A percentile compares a stretch with the other conserved stretches of the same genome.
Evolutionary conservation across 208 protist genomes (phyloP).

Genomic region (Trypanosoma conorhini): DNA sequence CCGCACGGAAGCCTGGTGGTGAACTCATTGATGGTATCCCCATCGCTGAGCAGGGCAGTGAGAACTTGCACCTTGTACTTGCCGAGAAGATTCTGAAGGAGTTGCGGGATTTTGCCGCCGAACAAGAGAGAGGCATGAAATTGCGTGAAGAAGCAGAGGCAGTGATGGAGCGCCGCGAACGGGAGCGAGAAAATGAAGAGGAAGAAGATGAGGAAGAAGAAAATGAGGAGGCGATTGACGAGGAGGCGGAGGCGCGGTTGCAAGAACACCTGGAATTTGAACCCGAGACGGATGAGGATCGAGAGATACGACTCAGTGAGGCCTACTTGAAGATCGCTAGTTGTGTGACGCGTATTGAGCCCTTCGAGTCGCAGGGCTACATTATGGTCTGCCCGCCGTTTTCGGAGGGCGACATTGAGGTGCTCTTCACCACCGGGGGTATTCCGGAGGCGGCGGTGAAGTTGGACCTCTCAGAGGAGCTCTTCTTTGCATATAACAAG

Average conservation of each 20-base stretch:
- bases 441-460: constrained; percentile 80
- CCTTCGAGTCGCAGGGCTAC: constrained; percentile 88
- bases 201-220: constrained; percentile 55
- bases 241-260: constrained; percentile 72
- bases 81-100: constrained; percentile 56
- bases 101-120: constrained; percentile 51
- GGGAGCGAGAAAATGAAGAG: constrained; percentile 34
- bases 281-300: constrained; percentile 82
- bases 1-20: constrained; percentile 49
- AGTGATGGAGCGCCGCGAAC: constrained; percentile 57
- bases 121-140: constrained; percentile 59
- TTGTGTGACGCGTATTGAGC: constrained; percentile 81
- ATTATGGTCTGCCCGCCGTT: constrained; percentile 83
- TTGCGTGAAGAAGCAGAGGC: constrained; percentile 54
- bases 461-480: constrained; percentile 57
- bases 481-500: constrained; percentile 37
- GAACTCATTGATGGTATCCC: constrained; percentile 55
- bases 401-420: constrained; percentile 72
- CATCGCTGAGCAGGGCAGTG: constrained; percentile 43
- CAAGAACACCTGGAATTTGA: constrained; percentile 79
- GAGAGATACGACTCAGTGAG: constrained; percentile 75
- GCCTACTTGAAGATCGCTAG: constrained; percentile 81
- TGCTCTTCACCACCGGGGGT: constrained; percentile 62
- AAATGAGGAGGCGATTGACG: constrained; percentile 48
- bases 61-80: constrained; percentile 50